Evolutionary conservation across 108 stramenopile species (phyloP), one percentile per base, ranked within the genome.

Genomic region (Nitzschia sp.): DNA sequence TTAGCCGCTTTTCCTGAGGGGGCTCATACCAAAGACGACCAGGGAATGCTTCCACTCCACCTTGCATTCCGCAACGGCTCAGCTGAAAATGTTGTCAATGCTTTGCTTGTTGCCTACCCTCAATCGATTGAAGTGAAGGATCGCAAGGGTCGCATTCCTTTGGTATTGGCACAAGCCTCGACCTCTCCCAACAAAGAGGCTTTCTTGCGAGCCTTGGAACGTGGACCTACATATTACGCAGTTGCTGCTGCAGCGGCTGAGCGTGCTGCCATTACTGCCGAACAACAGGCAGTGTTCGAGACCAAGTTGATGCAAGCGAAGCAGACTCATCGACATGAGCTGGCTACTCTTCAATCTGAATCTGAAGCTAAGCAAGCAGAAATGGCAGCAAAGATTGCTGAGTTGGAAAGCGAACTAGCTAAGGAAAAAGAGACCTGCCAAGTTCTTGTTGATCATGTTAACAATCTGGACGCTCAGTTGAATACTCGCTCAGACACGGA

Each of bases 21-120:
- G 17, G 84, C 87, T 10, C 78, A 80, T 19, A 70, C 71, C 64
- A 87, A 86, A 65, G 93, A 94, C 51, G 93, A 94, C 51, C 88
- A 92, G 73, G 90, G 89, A 39, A 91, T 91, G 90, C 77, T 92
- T 22, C 86, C 93, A 10, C 57, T 94, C 41, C 93, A 94, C 62
- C 70, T 94, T 55, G 89, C 90, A 19, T 90, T 90, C 58, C 87
- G 88, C 38, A 81, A 84, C 39, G 89, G 86, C 11, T 74, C 79
- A 12, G 51, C 69, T 10, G 86, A 80, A 39, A 65, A 62, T 8
- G 62, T 82, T 39, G 84, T 88, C 38, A 67, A 84, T 24, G 25
- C 84, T 34, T 65, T 94, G 26, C 80, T 92, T 53, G 56, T 76
- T 44, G 86, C 90, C 6, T 90, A 78, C 53, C 93, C 93, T 19